phyloP scores from a whole-genome alignment of 108 stramenopile genomes.

The Aureococcus anophagefferens region DNA sequence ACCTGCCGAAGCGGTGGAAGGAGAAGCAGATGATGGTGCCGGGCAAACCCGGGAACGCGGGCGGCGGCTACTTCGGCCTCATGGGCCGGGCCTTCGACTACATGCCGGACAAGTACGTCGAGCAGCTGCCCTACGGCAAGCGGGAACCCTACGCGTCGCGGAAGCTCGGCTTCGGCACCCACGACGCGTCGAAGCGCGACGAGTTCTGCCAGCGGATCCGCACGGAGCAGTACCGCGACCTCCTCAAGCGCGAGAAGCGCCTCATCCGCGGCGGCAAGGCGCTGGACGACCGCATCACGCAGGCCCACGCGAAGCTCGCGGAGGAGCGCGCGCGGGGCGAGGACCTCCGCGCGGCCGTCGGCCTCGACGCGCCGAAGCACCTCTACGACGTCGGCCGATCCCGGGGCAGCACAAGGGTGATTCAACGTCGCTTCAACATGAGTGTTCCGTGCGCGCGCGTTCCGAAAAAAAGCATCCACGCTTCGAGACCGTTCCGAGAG shows the following conservation, averaged over 20 bases:
- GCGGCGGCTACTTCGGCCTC: not conserved
- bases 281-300: not conserved
- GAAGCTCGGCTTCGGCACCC: slow-evolving; percentile 50
- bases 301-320: slow-evolving; percentile 14
- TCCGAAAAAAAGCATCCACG: no score
- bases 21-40: not conserved
- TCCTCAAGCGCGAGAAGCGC: slow-evolving; percentile 37
- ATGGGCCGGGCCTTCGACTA: not conserved
- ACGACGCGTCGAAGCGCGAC: slow-evolving; percentile 46
- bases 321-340: slow-evolving; percentile 16
- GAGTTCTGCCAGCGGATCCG: slow-evolving; percentile 44
- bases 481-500: no score
- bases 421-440: no score
- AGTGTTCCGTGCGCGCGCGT: no score
- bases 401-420: no score
- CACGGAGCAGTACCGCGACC: slow-evolving; percentile 46
- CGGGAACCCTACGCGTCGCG: slow-evolving; percentile 43
- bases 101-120: not conserved
- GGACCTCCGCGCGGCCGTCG: slow-evolving; percentile 27
- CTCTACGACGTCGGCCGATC: slow-evolving; percentile 45
- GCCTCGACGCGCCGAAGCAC: slow-evolving; percentile 29
- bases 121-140: slow-evolving; percentile 34
- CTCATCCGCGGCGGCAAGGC: slow-evolving; percentile 11
- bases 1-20: not conserved
- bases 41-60: not conserved